Evolutionary conservation across 768 basidiomycete genomes (phyloP).

Genomic region (Phaeolepiota aurea): DNA sequence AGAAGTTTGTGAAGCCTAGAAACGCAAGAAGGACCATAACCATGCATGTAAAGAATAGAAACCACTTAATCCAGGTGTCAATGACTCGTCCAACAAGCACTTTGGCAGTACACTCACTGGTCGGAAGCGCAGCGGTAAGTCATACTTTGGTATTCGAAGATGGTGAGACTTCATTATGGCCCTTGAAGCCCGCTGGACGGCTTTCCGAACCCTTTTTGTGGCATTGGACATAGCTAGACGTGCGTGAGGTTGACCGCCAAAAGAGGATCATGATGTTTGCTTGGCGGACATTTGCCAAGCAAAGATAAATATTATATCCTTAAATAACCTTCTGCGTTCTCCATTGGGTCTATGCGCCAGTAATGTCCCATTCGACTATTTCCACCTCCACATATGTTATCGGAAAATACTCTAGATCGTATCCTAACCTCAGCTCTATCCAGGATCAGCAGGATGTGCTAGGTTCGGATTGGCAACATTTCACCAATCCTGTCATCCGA

Average conservation of each 20-base stretch:
- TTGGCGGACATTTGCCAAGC: neutral
- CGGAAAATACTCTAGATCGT: constrained; percentile 62
- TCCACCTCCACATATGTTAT: constrained; percentile 49
- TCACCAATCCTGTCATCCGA: constrained; percentile 58
- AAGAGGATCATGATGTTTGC: neutral
- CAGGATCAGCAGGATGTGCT: constrained; percentile 12
- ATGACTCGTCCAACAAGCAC: neutral
- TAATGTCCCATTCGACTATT: constrained; percentile 48
- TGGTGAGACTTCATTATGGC: constrained; percentile 66
- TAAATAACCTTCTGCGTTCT: neutral
- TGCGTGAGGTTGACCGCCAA: neutral
- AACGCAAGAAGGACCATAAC: constrained; percentile 67
- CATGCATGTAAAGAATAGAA: constrained; percentile 58
- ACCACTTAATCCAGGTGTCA: constrained; percentile 48
- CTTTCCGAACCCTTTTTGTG: constrained; percentile 21
- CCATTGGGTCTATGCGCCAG: too few species aligned
- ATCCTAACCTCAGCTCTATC: constrained; percentile 24
- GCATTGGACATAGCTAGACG: constrained; percentile 5
- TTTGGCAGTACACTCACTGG: constrained; percentile 39
- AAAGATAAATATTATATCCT: neutral
- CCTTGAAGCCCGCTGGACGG: constrained; percentile 37
- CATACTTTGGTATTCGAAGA: constrained; percentile 54
- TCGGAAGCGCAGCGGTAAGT: constrained; percentile 64
- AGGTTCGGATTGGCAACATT: constrained; percentile 69
- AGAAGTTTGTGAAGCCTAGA: constrained; percentile 69